These are phyloP conservation scores for Ottelia alismoides DNA, from an alignment of 106 monocot genomes.

Conservation along the genomic window DNA sequence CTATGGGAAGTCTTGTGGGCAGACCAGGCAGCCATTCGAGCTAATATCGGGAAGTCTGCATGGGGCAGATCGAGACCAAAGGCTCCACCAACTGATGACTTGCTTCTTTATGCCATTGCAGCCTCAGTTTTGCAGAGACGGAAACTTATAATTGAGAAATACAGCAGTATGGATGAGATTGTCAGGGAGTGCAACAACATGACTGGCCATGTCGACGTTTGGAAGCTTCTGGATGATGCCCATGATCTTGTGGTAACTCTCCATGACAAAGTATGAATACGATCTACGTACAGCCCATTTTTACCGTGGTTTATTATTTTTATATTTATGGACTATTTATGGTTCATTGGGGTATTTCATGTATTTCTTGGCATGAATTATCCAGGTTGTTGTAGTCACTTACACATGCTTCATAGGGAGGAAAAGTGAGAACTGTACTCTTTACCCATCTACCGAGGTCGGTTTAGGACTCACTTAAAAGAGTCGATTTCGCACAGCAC, in stretches of 20 bases:
- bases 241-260: constrained; percentile 63
- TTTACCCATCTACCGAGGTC: too few species aligned
- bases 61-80: constrained; percentile 27
- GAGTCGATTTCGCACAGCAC: too few species aligned
- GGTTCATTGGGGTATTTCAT: too few species aligned
- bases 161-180: constrained; percentile 85
- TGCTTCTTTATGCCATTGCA: constrained; percentile 84
- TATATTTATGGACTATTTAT: too few species aligned
- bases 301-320: too few species aligned
- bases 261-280: constrained; percentile 35
- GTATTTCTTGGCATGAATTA: too few species aligned
- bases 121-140: constrained; percentile 74
- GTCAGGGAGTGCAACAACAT: constrained; percentile 74
- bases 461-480: too few species aligned
- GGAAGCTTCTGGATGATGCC: constrained; percentile 86
- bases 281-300: too few species aligned
- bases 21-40: constrained; percentile 64
- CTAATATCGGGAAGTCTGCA: constrained; percentile 44
- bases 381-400: too few species aligned
- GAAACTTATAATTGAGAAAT: constrained; percentile 73
- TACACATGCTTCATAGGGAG: too few species aligned
- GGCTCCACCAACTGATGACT: constrained; percentile 73
- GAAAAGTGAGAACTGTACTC: too few species aligned
- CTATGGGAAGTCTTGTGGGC: constrained; percentile 98
- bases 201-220: constrained; percentile 67